phyloP scores from a whole-genome alignment of 2,329 filamentous ascomycete genomes.

The Sporothrix protearum region DNA sequence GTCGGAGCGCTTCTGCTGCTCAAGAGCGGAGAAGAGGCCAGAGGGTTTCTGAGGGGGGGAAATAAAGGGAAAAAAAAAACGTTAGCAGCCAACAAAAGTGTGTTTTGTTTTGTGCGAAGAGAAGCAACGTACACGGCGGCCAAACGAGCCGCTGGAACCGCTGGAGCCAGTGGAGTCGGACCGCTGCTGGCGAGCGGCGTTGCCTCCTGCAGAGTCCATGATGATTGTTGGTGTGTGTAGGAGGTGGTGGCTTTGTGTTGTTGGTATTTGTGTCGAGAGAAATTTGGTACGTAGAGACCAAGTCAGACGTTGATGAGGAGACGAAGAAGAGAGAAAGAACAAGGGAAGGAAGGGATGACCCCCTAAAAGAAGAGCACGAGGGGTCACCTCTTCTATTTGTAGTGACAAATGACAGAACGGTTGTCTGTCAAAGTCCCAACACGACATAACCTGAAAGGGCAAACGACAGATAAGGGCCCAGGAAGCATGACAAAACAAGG shows the following conservation, averaged over 20 bases:
- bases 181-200: slow-evolving; percentile 28
- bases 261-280: background rate
- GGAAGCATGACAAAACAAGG: background rate
- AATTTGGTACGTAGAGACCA: background rate
- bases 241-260: background rate
- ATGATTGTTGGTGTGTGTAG: background rate
- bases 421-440: background rate
- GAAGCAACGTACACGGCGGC: slow-evolving; percentile 28
- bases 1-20: slow-evolving; percentile 48
- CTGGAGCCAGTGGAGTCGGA: slow-evolving; percentile 30
- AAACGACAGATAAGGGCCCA: background rate
- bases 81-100: background rate
- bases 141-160: slow-evolving; percentile 8
- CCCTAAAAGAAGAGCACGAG: background rate
- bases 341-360: background rate
- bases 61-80: too few species aligned
- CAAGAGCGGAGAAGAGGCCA: slow-evolving; percentile 51
- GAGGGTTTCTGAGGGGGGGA: too few species aligned
- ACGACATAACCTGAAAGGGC: background rate
- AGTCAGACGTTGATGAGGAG: background rate
- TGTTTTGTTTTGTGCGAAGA: background rate
- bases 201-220: slow-evolving; percentile 26
- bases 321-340: background rate
- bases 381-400: background rate
- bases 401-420: background rate